Evolutionary conservation across 805 yeast species (phyloP), one percentile per base, ranked within the genome.

Genomic region (Ogataea neopini): DNA sequence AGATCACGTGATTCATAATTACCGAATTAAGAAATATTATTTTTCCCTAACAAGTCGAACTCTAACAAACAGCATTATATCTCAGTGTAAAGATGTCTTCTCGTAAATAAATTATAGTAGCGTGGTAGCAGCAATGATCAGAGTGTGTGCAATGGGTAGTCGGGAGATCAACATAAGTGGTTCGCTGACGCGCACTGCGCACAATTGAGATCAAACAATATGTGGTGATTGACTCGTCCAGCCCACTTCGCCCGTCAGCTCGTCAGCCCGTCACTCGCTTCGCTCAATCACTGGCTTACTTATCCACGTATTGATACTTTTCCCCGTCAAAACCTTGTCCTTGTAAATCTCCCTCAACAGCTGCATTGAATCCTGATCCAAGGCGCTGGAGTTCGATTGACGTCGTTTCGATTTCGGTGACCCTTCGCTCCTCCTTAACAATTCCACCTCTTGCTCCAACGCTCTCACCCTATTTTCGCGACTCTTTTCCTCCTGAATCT

Each of bases 361-460:
- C 40, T 52, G 50, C 36, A 55, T 44, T 10, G 59, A 52, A 20
- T 55, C 59, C 43, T 52, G 51, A 19, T 52, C 59, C 20, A 49
- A 38, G 14, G 50, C 19, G 30, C 36, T 45, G 7, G 47, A 35
- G 4, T 39, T 30, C 10, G 30, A 28, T 13, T 28, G 30, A 28
- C 30, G 30, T 28, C 30, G 30, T 4, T n/a, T 10, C 10, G 30
- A 4, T 13, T 28, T 28, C 10, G 14, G 30, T 13, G 6, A 4
- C 10, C 14, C 30, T 8, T 8, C 10, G 14, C 14, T 28, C 10
- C 14, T 28, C 30, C 30, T 4, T 4, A 28, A 3, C 26, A 11
- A 13, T 13, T 26, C 42, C 42, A 39, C 10, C 25, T 25, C n/a
- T 25, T 19, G 8, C 30, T 44, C 50, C 22, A 49, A 42, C 23